Evolutionary conservation across 257 asterid species (phyloP), one percentile per base, ranked within the genome.

Genomic region (Oldenlandia corymbosa): DNA sequence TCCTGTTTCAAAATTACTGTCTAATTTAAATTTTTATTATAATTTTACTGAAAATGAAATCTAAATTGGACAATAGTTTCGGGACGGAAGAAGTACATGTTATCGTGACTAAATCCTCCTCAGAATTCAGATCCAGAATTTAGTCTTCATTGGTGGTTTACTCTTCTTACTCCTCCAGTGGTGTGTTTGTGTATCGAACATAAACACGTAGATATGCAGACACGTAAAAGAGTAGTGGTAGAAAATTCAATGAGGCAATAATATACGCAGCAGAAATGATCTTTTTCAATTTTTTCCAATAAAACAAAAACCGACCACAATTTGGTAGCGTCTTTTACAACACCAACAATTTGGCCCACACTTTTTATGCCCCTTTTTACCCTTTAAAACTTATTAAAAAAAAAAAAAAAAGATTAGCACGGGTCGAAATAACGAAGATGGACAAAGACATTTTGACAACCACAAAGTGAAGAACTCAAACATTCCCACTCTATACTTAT

Each of bases 331-430:
- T 59, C 74, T 54, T 20, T 63, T 11, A 18, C 58, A 18, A 23
- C 13, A 62, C 20, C 46, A 52, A 14, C 28, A 10, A 17, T 34
- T 64, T 71, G 83, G 65, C 75, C 81, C 84, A 77, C 83, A 41
- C n/a, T 34, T 64, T 64, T 62, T 70, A 75, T 73, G 60, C 42
- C 47, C 54, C 51, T 72, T 65, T 17, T n/a, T n/a, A n/a, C n/a
- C 73, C 31, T 26, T 54, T 16, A 27, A 39, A 39, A 39, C 7
- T 39, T 39, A 39, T 2, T 39, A 4, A 4, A 39, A 2, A 4
- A 39, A 39, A 6, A 39, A 39, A 39, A 39, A 39, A 39, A 58
- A 39, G 58, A 45, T 65, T 34, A 34, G 39, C 39, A 34, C 4
- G 39, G 4, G 39, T 34, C 6, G 9, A 34, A 34, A n/a, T n/a